Evolutionary conservation across 257 asterid species (phyloP), one percentile per base, ranked within the genome.

Genomic region (Rauvolfia tetraphylla): DNA sequence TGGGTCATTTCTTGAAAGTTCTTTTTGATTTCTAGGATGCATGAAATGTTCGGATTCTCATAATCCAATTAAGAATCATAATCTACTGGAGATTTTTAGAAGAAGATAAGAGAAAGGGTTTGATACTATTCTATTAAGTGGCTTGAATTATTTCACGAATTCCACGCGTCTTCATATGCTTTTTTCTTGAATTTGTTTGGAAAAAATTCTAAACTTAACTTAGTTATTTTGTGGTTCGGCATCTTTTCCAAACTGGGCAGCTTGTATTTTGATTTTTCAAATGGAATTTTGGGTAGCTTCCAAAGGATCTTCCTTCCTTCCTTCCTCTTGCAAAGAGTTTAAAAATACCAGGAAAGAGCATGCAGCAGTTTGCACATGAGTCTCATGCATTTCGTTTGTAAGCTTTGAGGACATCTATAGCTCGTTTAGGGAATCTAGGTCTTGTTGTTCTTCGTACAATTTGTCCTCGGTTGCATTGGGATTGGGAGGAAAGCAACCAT

Each of bases 61-160:
- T 53, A 72, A 41, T 74, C 58, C 61, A 73, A 7, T 39, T 46
- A 14, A 56, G 82, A 79, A 79, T 79, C 82, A 66, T 54, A 73
- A 73, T 73, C 78, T 73, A 41, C 49, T 23, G 36, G 46, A 73
- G 54, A 48, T 61, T 59, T 65, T 39, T 63, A 69, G 51, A 67
- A 65, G 75, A 79, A 49, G 70, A 73, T 31, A 42, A 73, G 46
- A 49, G 25, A 44, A 77, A 39, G 70, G 67, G 56, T 66, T 9
- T 70, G 72, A 77, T 62, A 77, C 71, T 42, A 71, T 77, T 77
- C 80, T 22, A 0, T 29, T 33, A 68, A 57, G 39, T 31, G 71
- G 76, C 69, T 77, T 46, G 53, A 69, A 69, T 69, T 67, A 67
- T 67, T n/a, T 67, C 51, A 66, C 38, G 11, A 38, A 41, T 38